A percentile compares a stretch with the other conserved stretches of the same genome.
Evolutionary conservation across 2,329 filamentous ascomycete genomes (phyloP).

Genomic region (Alternaria burnsii): DNA sequence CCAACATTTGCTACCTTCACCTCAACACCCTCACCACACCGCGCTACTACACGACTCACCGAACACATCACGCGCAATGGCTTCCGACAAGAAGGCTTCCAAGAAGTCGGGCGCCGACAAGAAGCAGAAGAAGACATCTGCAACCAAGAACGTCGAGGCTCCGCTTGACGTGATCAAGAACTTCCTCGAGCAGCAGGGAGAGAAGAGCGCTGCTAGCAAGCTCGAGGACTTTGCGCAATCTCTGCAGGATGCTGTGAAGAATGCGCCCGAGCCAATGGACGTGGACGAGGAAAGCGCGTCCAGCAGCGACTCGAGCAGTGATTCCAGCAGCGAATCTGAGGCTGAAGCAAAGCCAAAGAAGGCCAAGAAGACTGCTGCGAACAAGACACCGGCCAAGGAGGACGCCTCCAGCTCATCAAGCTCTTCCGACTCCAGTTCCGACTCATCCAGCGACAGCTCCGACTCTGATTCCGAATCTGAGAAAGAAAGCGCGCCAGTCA

Average conservation of each 20-base stretch:
- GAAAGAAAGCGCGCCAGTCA: conserved; percentile 53
- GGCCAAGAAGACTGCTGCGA: conserved; percentile 19
- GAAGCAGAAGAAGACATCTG: conserved; percentile 24
- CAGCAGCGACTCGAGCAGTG: conserved; percentile 35
- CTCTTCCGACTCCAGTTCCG: conserved; percentile 25
- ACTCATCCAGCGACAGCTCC: conserved; percentile 31
- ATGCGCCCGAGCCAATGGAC: conserved; percentile 42
- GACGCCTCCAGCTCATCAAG: conserved; percentile 26
- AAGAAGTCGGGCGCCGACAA: conserved; percentile 25
- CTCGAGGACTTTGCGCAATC: conserved; percentile 42
- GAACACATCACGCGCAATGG: conserved; percentile 33
- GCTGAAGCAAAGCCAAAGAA: conserved; percentile 38
- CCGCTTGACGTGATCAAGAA: conserved; percentile 44
- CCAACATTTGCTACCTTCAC: conserved; percentile 12
- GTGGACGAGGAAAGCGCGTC: conserved; percentile 36
- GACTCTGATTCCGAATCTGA: conserved; percentile 23
- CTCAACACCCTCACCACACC: conserved; percentile 6
- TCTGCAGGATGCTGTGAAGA: conserved; percentile 29
- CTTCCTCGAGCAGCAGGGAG: conserved; percentile 49
- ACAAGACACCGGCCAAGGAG: conserved; percentile 23
- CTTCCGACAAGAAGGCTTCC: conserved; percentile 31
- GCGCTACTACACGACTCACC: neutral
- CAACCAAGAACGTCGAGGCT: conserved; percentile 15
- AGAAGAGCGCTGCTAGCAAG: conserved; percentile 39
- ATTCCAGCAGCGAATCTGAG: conserved; percentile 43